Evolutionary conservation across 257 asterid genomes (phyloP).

Genomic region (Ehretia macrophylla): DNA sequence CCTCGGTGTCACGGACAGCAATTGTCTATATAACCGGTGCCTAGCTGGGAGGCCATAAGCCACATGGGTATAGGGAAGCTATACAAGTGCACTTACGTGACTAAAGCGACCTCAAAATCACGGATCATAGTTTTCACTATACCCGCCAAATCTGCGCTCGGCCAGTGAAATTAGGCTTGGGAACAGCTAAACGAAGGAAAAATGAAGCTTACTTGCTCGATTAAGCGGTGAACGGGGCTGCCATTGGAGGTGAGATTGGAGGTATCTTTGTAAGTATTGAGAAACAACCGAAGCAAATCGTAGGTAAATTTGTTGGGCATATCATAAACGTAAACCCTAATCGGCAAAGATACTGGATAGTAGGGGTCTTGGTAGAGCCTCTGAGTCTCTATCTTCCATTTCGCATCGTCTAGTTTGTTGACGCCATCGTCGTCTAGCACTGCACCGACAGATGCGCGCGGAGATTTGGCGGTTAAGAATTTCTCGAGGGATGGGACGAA

Average conservation of each 20-base stretch:
- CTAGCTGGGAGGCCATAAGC: too few species aligned
- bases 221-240: slow-evolving; percentile 92
- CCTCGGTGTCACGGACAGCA: too few species aligned
- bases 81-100: too few species aligned
- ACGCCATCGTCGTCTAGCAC: slow-evolving; percentile 34
- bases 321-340: slow-evolving; percentile 75
- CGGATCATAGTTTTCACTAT: too few species aligned
- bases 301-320: slow-evolving; percentile 93
- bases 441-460: slow-evolving; percentile 36
- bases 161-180: too few species aligned
- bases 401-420: slow-evolving; percentile 50
- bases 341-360: slow-evolving; percentile 27
- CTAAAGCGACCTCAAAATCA: too few species aligned
- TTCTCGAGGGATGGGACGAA: slow-evolving; percentile 77
- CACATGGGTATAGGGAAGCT: too few species aligned
- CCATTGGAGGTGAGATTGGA: slow-evolving; percentile 89
- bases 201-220: slow-evolving; percentile 62
- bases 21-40: too few species aligned
- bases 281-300: slow-evolving; percentile 82
- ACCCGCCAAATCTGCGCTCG: too few species aligned
- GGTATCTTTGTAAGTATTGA: slow-evolving; percentile 55
- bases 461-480: slow-evolving; percentile 45
- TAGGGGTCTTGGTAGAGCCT: slow-evolving; percentile 42
- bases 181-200: neutral
- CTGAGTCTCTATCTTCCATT: slow-evolving; percentile 43